A percentile compares a stretch with the other conserved stretches of the same genome.
These are phyloP conservation scores for Xerophyta viscosa DNA, from an alignment of 106 monocot species.

Conservation along the genomic window DNA sequence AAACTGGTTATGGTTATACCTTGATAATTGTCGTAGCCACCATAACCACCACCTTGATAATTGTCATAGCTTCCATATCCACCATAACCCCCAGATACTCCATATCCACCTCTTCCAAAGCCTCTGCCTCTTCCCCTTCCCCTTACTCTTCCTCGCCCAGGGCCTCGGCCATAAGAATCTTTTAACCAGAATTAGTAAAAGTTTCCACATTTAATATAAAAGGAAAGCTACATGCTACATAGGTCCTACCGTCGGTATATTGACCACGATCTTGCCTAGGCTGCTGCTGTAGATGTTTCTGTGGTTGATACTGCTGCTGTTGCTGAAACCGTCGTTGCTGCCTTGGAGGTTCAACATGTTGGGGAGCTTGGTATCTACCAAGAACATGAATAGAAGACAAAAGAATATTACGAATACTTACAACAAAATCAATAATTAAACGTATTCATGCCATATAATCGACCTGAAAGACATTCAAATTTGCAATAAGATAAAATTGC, in stretches of 20 bases:
- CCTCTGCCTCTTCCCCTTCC: conserved; percentile 57
- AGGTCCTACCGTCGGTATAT: conserved; percentile 21
- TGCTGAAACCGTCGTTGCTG: conserved; percentile 31
- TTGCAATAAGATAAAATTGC: background rate
- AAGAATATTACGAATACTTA: background rate
- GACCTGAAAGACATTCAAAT: background rate
- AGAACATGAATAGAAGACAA: too few species aligned
- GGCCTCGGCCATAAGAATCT: conserved; percentile 73
- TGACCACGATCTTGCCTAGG: conserved; percentile 31
- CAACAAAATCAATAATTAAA: background rate
- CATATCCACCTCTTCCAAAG: background rate
- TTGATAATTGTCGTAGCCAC: conserved; percentile 2
- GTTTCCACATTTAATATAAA: too few species aligned
- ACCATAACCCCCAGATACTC: background rate
- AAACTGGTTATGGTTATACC: background rate
- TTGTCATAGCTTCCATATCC: too few species aligned
- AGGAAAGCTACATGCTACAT: background rate
- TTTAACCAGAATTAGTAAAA: too few species aligned
- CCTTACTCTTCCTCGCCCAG: conserved; percentile 64
- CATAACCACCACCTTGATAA: too few species aligned
- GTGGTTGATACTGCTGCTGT: conserved; percentile 11
- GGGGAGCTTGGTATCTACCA: conserved; percentile 73
- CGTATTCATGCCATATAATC: background rate
- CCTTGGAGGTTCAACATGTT: conserved; percentile 39
- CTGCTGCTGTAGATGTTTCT: conserved; percentile 22